Conservation (phyloP, 768 basidiomycete species). For the Dentipellis sp. region DNA sequence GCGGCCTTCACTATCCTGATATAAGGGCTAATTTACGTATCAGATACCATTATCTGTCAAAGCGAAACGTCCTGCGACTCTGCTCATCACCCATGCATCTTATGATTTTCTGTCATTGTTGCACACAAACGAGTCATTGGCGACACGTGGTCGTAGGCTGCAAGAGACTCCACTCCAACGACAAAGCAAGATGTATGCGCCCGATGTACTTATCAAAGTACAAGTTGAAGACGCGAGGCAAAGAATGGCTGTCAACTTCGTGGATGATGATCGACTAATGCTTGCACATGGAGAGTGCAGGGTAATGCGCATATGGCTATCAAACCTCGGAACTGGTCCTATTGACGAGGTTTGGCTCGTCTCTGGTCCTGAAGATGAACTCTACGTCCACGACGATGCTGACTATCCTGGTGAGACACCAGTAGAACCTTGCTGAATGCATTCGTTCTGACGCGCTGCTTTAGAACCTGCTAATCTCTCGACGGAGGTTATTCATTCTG, state of each 20-base stretch:
- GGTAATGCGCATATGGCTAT: slow-evolving; percentile 44
- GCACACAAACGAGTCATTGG: slow-evolving; percentile 55
- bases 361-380: slow-evolving; percentile 46
- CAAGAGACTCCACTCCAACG: slow-evolving; percentile 68
- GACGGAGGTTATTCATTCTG: slow-evolving; percentile 33
- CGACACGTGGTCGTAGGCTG: slow-evolving; percentile 64
- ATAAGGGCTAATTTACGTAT: neutral
- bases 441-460: too few species aligned
- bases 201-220: slow-evolving; percentile 51
- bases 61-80: slow-evolving; percentile 36
- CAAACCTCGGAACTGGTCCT: slow-evolving; percentile 52
- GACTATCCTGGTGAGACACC: slow-evolving; percentile 7
- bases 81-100: slow-evolving; percentile 47
- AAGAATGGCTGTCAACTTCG: slow-evolving; percentile 48
- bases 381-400: slow-evolving; percentile 38
- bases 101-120: slow-evolving; percentile 72
- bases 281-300: slow-evolving; percentile 66
- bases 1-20: neutral
- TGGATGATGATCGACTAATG: slow-evolving; percentile 40
- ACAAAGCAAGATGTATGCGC: slow-evolving; percentile 59
- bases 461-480: slow-evolving; percentile 2
- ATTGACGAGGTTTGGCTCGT: slow-evolving; percentile 71
- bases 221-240: slow-evolving; percentile 59
- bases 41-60: slow-evolving; percentile 60
- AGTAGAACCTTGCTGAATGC: neutral